Evolutionary conservation across 1,284 basidiomycete species (phyloP).

Genomic region (Pseudozyma sp.): DNA sequence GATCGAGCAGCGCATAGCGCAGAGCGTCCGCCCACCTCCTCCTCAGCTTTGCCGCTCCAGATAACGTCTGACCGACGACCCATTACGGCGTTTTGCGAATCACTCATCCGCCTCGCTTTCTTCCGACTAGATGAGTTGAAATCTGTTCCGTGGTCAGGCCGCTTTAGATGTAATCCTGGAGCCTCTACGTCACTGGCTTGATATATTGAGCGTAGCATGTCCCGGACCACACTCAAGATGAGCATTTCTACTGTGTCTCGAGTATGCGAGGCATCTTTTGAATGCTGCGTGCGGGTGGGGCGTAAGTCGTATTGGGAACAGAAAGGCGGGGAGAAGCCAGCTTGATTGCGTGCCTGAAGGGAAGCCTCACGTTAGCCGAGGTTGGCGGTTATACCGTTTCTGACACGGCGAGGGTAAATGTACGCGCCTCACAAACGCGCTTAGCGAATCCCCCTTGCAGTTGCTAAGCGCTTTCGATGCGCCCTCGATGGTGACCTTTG

Average conservation of each 20-base stretch:
- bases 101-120: background rate
- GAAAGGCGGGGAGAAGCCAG: background rate
- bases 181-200: too few species aligned
- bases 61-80: background rate
- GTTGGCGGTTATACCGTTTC: background rate
- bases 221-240: too few species aligned
- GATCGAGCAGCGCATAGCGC: slow-evolving; percentile 6
- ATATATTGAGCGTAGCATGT: too few species aligned
- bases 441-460: background rate
- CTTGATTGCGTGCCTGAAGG: background rate
- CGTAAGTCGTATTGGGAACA: too few species aligned
- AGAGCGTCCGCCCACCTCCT: background rate
- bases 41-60: background rate
- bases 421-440: background rate
- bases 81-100: background rate
- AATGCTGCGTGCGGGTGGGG: too few species aligned
- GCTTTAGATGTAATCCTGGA: too few species aligned
- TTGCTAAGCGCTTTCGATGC: background rate
- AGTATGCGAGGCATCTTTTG: too few species aligned
- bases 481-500: too few species aligned
- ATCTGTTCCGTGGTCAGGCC: too few species aligned
- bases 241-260: too few species aligned
- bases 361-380: background rate
- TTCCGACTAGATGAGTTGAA: too few species aligned
- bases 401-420: background rate